A percentile compares a stretch with the other conserved stretches of the same genome.
These are phyloP conservation scores for Cucurbita maxima DNA, from an alignment of 306 rosid genomes.

Conservation along the genomic window DNA sequence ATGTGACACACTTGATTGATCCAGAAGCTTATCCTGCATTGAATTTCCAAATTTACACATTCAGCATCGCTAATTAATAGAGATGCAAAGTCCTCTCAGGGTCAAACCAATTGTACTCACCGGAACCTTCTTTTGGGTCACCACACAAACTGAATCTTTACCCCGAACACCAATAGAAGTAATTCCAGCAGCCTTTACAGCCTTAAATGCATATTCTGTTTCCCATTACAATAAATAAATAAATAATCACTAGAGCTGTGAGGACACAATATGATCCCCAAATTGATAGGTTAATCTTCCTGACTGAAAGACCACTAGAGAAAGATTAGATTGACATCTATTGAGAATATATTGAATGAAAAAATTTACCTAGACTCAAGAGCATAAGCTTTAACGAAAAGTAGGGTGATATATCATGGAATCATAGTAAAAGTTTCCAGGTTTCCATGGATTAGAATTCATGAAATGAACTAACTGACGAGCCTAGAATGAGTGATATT, in stretches of 20 bases:
- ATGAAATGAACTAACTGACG: not conserved
- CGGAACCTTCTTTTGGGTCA: conserved; percentile 97
- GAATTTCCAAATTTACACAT: not conserved
- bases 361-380: not conserved
- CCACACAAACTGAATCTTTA: conserved; percentile 87
- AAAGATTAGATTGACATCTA: not conserved
- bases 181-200: conserved; percentile 86
- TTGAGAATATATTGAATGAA: not conserved
- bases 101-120: conserved; percentile 33
- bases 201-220: conserved; percentile 94
- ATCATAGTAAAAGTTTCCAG: not conserved
- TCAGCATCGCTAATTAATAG: not conserved
- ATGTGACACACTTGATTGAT: conserved; percentile 85
- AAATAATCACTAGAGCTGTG: not conserved
- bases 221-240: conserved; percentile 3
- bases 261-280: not conserved
- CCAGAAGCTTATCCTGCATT: conserved; percentile 90
- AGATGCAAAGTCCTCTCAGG: conserved; percentile 15
- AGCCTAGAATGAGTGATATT: not conserved
- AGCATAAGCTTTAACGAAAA: not conserved
- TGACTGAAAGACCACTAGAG: not conserved
- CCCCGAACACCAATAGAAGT: conserved; percentile 92
- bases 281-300: not conserved
- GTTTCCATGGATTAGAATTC: not conserved
- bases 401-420: not conserved